A percentile compares a stretch with the other conserved stretches of the same genome.
Evolutionary conservation across 1,139 yeast genomes (phyloP).

Genomic region (Hyphopichia fennica): DNA sequence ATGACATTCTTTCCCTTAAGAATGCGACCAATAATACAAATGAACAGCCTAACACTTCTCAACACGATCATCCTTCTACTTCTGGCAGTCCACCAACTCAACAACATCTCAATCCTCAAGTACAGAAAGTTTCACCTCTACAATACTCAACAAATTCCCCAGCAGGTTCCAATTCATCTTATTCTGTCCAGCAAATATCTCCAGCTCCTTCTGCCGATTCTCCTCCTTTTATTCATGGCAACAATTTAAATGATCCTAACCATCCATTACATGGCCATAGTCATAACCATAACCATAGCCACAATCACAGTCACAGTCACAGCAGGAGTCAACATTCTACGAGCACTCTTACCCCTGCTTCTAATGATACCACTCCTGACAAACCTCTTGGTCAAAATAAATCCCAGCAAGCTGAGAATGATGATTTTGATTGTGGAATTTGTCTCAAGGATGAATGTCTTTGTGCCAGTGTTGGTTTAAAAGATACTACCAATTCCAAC

Average conservation of each 20-base stretch:
- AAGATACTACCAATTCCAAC: conserved; percentile 17
- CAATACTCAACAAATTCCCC: conserved; percentile 23
- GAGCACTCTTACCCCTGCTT: conserved; percentile 16
- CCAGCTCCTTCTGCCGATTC: conserved; percentile 59
- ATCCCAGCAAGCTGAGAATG: conserved; percentile 4
- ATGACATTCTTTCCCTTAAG: conserved; percentile 20
- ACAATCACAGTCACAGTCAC: background rate
- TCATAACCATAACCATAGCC: no score
- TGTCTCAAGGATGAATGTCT: conserved; percentile 71
- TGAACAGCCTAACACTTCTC: conserved; percentile 8
- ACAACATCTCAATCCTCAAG: conserved; percentile 9
- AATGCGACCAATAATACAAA: conserved; percentile 7
- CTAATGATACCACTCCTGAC: conserved; percentile 16
- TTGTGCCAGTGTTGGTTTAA: conserved; percentile 66
- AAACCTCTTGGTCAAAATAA: conserved; percentile 2
- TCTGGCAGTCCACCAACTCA: background rate
- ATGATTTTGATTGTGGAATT: conserved; percentile 56
- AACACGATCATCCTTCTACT: background rate
- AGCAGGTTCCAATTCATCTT: conserved; percentile 22
- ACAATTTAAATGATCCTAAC: conserved; percentile 1
- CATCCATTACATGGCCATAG: conserved; percentile 1
- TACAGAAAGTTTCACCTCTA: conserved; percentile 6
- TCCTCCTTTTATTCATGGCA: conserved; percentile 25
- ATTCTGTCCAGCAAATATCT: conserved; percentile 48
- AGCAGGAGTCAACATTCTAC: background rate